Evolutionary conservation across 2,329 filamentous ascomycete genomes (phyloP).

Genomic region (Cordyceps cateniannulata): DNA sequence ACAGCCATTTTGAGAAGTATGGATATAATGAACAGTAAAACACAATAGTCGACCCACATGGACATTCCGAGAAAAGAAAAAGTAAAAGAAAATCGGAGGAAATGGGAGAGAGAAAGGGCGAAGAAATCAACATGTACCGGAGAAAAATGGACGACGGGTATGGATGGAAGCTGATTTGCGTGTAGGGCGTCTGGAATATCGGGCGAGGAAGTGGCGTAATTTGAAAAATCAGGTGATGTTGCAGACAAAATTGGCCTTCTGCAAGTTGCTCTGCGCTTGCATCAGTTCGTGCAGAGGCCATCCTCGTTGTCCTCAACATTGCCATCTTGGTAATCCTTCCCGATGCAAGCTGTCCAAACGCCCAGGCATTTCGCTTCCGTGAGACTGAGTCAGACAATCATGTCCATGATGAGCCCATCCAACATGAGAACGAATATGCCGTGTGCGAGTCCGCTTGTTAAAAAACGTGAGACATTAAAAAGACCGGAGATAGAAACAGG

Average conservation of each 20-base stretch:
- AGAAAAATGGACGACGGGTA: conserved; percentile 1
- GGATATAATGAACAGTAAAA: conserved; percentile 16
- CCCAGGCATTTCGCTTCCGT: neutral
- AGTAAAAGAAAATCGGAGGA: conserved; percentile 8
- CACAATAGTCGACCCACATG: conserved; percentile 12
- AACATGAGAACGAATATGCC: neutral
- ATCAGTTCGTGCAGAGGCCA: neutral
- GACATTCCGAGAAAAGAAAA: conserved; percentile 9
- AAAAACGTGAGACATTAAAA: conserved; percentile 7
- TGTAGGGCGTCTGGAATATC: neutral
- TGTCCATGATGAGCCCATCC: neutral
- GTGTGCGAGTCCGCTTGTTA: conserved; percentile 10
- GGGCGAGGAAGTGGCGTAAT: neutral
- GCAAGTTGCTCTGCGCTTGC: neutral
- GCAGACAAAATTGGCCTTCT: neutral
- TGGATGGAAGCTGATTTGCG: neutral
- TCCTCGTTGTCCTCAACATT: neutral
- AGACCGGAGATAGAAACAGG: conserved; percentile 16
- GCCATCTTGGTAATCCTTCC: neutral
- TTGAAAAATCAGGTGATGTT: neutral
- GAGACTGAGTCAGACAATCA: neutral
- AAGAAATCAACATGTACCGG: conserved; percentile 5
- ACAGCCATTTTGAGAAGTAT: conserved; percentile 13
- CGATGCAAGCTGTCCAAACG: neutral
- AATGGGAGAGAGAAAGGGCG: conserved; percentile 14